Base-by-base conservation (phyloP, 345 rosid species). In the Eucalyptus curtisii region DNA sequence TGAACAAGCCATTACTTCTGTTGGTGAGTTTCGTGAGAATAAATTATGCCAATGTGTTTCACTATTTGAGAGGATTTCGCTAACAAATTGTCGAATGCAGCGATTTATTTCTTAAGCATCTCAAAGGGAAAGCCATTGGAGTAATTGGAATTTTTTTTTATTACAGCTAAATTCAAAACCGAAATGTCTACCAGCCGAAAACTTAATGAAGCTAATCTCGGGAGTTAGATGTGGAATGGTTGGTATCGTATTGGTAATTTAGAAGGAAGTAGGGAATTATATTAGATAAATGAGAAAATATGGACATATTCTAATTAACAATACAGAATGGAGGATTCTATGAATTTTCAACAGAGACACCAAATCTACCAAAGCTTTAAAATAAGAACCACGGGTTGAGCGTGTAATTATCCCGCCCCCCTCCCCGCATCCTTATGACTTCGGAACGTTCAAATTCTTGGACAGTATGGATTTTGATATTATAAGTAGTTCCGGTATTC, bases 401-500 rank as follows among this genome's bases (percentile, higher is more conserved):
- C 13, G 4, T 22, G 30, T 0, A 22, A 22, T 55, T 55, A 4
- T 52, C 57, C 22, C 1, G 17, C 1, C 8, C 7, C 55, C 10
- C 10, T 0, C 0, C 30, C 30, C 6, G 0, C 13, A 1, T 52
- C 55, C 55, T 16, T 52, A 7, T 52, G 55, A 52, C 24, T 52
- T 52, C 2, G 8, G 0, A 55, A 55, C 6, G 0, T 55, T 55
- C 30, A 55, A 24, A 55, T 10, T 24, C 61, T 55, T 55, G 30
- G 61, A 55, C 1, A 24, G 0, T 55, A 24, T 55, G 13, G 13
- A 55, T 55, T 55, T 55, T 24, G 61, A 55, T 55, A 55, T 22
- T 19, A 7, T 19, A 52, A 52, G 55, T 7, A 52, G 55, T 7
- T 52, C 9, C 24, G 17, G 7, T 49, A 49, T 49, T 49, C 52